Evolutionary conservation across 1,139 yeast genomes (phyloP), one percentile per base, ranked within the genome.

Genomic region (Hansenula lynferdii): DNA sequence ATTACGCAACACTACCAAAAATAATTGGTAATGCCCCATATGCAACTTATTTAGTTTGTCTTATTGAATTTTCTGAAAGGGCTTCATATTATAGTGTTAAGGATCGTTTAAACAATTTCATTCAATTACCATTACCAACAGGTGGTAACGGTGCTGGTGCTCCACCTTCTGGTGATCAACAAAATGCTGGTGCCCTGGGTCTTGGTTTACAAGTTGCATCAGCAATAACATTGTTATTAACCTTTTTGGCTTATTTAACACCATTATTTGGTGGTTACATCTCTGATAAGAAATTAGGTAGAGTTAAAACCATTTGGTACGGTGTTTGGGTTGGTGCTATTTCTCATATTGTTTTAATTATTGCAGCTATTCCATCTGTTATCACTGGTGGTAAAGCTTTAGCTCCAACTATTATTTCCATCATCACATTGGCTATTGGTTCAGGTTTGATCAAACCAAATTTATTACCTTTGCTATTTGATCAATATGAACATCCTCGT

Each of bases 371-470:
- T 42, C 89, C 90, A 23, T 57, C 70, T 15, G 70, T 80, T 43
- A 69, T 81, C 28, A 58, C 61, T 28, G 61, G 63, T 37, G 66
- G 61, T 33, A 54, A 60, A 7, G 74, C 59, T 61, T 65, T 60
- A 65, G 80, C 63, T 62, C 75, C 74, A 47, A 72, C 65, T 27
- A 56, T 71, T 34, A 68, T 72, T 35, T 71, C 82, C 35, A 77
- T 84, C 61, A 66, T 83, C 44, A 61, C 80, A 43, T 77, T 84
- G 53, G 90, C 90, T 54, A 51, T 81, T 38, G 90, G 86, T 39
- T 81, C 90, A 28, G 92, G 92, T 53, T 83, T 86, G 56, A 83
- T 84, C 59, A 84, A 84, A 61, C 68, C 89, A 25, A 82, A 83
- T 51, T 80, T 83, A 27, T 72, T 85, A 17, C 90, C 90, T 28